Conservation (phyloP, 495 filamentous ascomycete genomes). For the Xylona heveae region DNA sequence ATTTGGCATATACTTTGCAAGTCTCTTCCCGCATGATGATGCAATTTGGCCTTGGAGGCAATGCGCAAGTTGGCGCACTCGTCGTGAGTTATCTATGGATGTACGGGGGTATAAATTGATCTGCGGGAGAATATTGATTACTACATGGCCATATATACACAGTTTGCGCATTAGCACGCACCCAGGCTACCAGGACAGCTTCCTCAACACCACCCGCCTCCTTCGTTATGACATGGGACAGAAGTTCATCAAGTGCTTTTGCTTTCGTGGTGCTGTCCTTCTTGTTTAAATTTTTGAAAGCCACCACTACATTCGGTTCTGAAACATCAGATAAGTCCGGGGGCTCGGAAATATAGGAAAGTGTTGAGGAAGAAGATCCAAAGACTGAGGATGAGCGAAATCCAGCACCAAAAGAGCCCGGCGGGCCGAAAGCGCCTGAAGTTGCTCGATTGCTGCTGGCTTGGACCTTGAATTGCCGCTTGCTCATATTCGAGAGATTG, state of each 20-base stretch:
- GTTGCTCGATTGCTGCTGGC: constrained; percentile 51
- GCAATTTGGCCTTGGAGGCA: constrained; percentile 50
- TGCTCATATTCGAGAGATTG: constrained; percentile 27
- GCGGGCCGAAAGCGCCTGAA: constrained; percentile 21
- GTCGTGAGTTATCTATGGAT: constrained; percentile 71
- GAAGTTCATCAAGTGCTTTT: constrained; percentile 81
- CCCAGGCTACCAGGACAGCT: constrained; percentile 66
- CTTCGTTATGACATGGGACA: constrained; percentile 31
- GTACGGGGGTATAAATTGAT: constrained; percentile 66
- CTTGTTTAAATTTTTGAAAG: constrained; percentile 81
- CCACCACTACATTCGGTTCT: constrained; percentile 61
- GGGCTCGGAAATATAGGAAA: constrained; percentile 74
- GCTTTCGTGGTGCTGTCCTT: constrained; percentile 81
- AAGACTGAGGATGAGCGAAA: constrained; percentile 22
- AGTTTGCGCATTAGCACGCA: constrained; percentile 24
- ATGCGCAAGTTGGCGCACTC: constrained; percentile 72
- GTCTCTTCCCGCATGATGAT: constrained; percentile 50
- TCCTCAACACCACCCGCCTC: constrained; percentile 43
- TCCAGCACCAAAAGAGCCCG: constrained; percentile 9
- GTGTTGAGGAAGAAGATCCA: constrained; percentile 23
- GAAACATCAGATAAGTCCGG: constrained; percentile 61
- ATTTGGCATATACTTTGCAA: constrained; percentile 52
- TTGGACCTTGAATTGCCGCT: constrained; percentile 40
- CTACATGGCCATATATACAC: constrained; percentile 12
- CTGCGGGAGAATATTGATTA: constrained; percentile 26